Evolutionary conservation across 768 basidiomycete genomes (phyloP).

Genomic region (Kwoniella mangroviensis): DNA sequence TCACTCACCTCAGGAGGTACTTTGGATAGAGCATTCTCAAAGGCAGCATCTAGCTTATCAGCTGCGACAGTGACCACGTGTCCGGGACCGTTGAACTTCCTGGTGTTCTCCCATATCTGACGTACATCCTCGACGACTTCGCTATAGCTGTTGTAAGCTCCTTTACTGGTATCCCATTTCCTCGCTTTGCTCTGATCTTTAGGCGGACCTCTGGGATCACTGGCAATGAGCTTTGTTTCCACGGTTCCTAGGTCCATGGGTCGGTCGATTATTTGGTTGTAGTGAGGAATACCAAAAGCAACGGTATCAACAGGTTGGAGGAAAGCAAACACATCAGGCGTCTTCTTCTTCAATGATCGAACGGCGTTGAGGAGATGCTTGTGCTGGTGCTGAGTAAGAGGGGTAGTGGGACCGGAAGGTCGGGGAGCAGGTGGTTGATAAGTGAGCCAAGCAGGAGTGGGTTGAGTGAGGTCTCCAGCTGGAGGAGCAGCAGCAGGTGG

Average conservation of each 20-base stretch:
- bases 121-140: conserved; percentile 86
- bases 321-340: conserved; percentile 76
- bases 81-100: conserved; percentile 90
- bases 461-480: conserved; percentile 27
- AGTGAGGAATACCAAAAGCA: conserved; percentile 74
- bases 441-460: conserved; percentile 34
- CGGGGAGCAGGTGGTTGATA: conserved; percentile 49
- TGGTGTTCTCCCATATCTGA: conserved; percentile 83
- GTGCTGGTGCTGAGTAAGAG: conserved; percentile 71
- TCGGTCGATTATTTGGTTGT: conserved; percentile 78
- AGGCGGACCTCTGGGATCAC: conserved; percentile 72
- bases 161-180: conserved; percentile 52
- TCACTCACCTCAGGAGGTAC: conserved; percentile 77
- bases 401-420: conserved; percentile 51
- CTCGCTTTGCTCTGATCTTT: conserved; percentile 51
- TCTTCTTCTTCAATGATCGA: conserved; percentile 80
- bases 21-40: conserved; percentile 85
- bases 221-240: conserved; percentile 80
- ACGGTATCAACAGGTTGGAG: conserved; percentile 84
- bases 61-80: conserved; percentile 80
- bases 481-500: conserved; percentile 36
- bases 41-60: conserved; percentile 77
- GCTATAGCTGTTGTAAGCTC: conserved; percentile 69
- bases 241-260: conserved; percentile 96
- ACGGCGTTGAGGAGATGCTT: conserved; percentile 78